phyloP scores from a whole-genome alignment of 1,284 basidiomycete genomes.

The Somion occarium region DNA sequence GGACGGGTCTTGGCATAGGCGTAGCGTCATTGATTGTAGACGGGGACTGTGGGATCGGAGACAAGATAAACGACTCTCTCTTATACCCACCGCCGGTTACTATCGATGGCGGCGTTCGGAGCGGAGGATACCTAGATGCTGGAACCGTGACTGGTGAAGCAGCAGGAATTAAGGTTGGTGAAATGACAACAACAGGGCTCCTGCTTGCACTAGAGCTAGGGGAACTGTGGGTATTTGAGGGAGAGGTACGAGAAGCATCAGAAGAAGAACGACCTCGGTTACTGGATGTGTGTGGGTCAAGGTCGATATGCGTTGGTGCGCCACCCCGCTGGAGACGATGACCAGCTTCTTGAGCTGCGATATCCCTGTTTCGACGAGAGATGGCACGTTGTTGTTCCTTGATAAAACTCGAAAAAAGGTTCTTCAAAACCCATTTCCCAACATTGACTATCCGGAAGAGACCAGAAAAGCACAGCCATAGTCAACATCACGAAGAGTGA shows the following conservation, averaged over 20 bases:
- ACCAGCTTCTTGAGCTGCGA: constrained; percentile 12
- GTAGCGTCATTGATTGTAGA: constrained; percentile 24
- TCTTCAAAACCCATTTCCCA: constrained; percentile 76
- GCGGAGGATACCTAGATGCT: constrained; percentile 53
- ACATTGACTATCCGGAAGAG: constrained; percentile 62
- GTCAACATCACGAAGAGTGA: constrained; percentile 18
- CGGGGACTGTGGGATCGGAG: constrained; percentile 33
- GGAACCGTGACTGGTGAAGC: constrained; percentile 43
- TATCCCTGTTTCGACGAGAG: constrained; percentile 32
- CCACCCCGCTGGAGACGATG: constrained; percentile 23
- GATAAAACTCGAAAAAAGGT: constrained; percentile 69
- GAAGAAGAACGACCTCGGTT: constrained; percentile 27
- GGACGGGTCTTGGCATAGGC: constrained; percentile 21
- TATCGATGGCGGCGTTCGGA: constrained; percentile 12
- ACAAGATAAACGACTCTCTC: constrained; percentile 26
- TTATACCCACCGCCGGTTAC: too few species aligned
- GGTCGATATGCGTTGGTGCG: constrained; percentile 27
- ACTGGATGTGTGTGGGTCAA: constrained; percentile 21
- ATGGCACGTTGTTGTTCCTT: constrained; percentile 51
- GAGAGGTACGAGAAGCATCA: constrained; percentile 22
- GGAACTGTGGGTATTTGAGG: neutral
- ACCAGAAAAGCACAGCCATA: too few species aligned
- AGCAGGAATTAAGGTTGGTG: constrained; percentile 66
- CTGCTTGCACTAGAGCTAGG: too few species aligned
- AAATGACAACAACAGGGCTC: constrained; percentile 41